Base-by-base conservation (phyloP, 306 rosid genomes). In the Cucurbita ficifolia region DNA sequence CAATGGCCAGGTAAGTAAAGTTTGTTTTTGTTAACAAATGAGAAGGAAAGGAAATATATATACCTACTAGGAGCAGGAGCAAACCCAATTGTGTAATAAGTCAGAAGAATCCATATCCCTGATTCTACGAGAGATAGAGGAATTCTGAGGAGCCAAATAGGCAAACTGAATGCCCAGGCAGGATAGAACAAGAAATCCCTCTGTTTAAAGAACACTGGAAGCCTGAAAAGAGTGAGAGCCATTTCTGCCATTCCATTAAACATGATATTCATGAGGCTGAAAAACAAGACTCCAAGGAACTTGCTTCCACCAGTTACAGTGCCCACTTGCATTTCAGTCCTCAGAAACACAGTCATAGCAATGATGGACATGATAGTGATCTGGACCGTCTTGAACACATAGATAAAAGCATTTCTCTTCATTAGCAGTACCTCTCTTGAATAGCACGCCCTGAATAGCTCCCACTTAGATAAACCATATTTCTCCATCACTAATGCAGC, bases 21-120 rank as follows among this genome's bases (percentile, higher is more conserved):
- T 11, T 51, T 19, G 19, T 5, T 72, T 51, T 14, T 72, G 19
- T 75, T 55, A 16, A 36, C 8, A 7, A 29, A 36, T 50, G 35
- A 62, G 10, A 24, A 22, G 18, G 8, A 56, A 69, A 38, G 12
- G 18, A 72, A 10, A 50, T 3, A 39, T 39, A 9, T 45, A 24
- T 79, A 92, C 98, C 98, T 87, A 78, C 73, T 78, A 64, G 89
- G 82, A 7, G 90, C 42, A 64, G 96, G 97, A 73, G 97, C 96
- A 77, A 86, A 92, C 19, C 97, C 97, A 67, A 92, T 78, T 33
- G 95, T 80, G 74, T 86, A 92, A 76, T 89, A 92, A 12, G 96
- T 92, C n/a, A 92, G 77, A 72, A 75, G 22, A 70, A 85, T 63
- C 97, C 96, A 92, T 70, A 92, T 81, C 40, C 62, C 85, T 3